Percentiles rank a stretch among this genome's conserved stretches.
phyloP scores from a whole-genome alignment of 441 rosid genomes.

The Isatis lusitanica region DNA sequence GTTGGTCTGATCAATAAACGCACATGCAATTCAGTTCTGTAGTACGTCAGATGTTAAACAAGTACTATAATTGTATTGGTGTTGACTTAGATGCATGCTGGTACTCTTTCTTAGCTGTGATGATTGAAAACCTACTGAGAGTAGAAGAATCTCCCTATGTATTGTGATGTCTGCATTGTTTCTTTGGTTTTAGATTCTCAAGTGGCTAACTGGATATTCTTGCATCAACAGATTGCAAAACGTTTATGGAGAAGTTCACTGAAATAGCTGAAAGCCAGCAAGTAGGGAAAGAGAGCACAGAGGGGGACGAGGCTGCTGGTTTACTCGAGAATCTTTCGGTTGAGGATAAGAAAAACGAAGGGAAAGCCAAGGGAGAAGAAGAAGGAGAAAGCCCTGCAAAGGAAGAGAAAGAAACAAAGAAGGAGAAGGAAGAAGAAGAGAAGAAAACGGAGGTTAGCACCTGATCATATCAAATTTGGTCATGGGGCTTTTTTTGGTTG shows the following conservation, averaged over 20 bases:
- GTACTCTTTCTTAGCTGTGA: background rate
- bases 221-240: conserved; percentile 63
- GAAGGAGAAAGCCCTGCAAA: conserved; percentile 28
- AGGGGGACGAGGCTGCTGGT: conserved; percentile 68
- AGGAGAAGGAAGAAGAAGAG: conserved; percentile 30
- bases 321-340: conserved; percentile 64
- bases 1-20: background rate
- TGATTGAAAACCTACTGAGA: background rate
- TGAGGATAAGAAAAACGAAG: conserved; percentile 53
- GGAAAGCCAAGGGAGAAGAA: conserved; percentile 35
- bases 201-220: background rate
- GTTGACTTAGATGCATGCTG: background rate
- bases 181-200: background rate
- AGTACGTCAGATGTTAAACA: background rate
- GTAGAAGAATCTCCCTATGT: background rate
- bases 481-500: background rate
- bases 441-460: conserved; percentile 45
- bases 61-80: background rate
- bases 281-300: conserved; percentile 55
- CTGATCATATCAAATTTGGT: background rate
- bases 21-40: background rate
- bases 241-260: conserved; percentile 70
- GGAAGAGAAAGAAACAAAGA: conserved; percentile 25
- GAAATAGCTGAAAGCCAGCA: conserved; percentile 71
- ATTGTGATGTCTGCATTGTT: background rate